Evolutionary conservation across 202 grass and related monocot genomes (phyloP).

Genomic region (Miscanthus sacchariflorus): DNA sequence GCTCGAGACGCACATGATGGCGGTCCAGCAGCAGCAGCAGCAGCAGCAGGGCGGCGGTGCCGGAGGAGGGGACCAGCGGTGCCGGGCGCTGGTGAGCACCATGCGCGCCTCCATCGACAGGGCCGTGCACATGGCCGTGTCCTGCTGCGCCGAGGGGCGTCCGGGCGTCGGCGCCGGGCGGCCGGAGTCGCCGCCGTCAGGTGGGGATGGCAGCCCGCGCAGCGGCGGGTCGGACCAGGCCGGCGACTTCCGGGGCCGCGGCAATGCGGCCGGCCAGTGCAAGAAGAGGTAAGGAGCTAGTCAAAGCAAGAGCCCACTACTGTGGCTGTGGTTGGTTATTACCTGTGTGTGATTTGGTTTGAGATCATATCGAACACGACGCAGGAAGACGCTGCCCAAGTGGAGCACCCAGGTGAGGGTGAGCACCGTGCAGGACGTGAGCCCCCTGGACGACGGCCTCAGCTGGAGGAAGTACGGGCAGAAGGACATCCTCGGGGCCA

Average conservation of each 20-base stretch:
- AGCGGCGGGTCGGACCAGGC: slow-evolving; percentile 65
- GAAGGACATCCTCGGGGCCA: slow-evolving; percentile 92
- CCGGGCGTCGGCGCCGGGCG: background rate
- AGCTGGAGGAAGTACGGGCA: slow-evolving; percentile 99
- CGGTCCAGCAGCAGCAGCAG: background rate
- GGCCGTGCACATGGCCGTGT: slow-evolving; percentile 67
- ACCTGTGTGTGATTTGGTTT: background rate
- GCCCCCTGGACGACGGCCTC: slow-evolving; percentile 73
- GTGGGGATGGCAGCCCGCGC: slow-evolving; percentile 44
- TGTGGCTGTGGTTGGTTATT: background rate
- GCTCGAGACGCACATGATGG: slow-evolving; percentile 61
- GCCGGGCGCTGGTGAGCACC: slow-evolving; percentile 56
- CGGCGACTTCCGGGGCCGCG: slow-evolving; percentile 54
- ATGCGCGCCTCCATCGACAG: slow-evolving; percentile 62
- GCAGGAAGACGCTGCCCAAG: slow-evolving; percentile 78
- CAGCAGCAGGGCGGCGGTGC: background rate
- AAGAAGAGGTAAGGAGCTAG: slow-evolving; percentile 72
- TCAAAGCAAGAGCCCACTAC: background rate
- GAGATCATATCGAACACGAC: background rate
- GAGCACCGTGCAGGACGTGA: slow-evolving; percentile 51
- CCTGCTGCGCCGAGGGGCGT: slow-evolving; percentile 26
- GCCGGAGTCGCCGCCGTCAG: slow-evolving; percentile 58
- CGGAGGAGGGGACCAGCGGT: slow-evolving; percentile 34
- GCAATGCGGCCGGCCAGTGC: slow-evolving; percentile 52
- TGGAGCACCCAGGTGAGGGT: slow-evolving; percentile 69